phyloP scores from a whole-genome alignment of 805 yeast species.

The Saccharomycopsis malanga region DNA sequence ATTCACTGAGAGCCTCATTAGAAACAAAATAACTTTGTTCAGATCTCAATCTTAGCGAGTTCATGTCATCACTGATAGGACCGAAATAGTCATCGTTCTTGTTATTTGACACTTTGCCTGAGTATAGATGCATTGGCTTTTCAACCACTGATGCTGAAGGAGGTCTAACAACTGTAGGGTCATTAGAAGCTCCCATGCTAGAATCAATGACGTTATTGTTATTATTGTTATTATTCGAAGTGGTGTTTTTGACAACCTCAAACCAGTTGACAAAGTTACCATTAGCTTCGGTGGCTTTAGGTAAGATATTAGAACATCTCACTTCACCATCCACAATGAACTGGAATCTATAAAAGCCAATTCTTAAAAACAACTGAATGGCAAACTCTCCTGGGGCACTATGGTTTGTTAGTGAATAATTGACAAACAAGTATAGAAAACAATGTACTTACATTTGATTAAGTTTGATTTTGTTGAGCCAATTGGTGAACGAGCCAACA shows the following conservation, averaged over 20 bases:
- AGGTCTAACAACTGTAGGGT: background rate
- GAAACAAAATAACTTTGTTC: conserved; percentile 13
- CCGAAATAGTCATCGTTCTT: conserved; percentile 43
- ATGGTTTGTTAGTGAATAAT: conserved; percentile 11
- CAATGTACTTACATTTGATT: conserved; percentile 30
- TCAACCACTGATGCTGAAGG: too few species aligned
- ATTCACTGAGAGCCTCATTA: conserved; percentile 2
- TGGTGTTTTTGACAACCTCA: conserved; percentile 43
- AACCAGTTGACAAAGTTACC: conserved; percentile 92
- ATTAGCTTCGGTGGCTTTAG: conserved; percentile 95
- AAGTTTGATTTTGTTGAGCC: conserved; percentile 95
- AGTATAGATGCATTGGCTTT: conserved; percentile 27
- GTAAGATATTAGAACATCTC: conserved; percentile 77
- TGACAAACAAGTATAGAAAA: background rate
- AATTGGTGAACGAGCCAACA: conserved; percentile 95
- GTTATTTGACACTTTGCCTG: conserved; percentile 76
- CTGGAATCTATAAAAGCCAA: conserved; percentile 88
- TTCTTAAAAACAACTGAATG: conserved; percentile 70
- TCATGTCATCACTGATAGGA: conserved; percentile 16
- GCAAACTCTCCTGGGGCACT: conserved; percentile 46
- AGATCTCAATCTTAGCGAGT: conserved; percentile 10
- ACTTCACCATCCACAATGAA: conserved; percentile 92
- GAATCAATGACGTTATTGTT: conserved; percentile 19
- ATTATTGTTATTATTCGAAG: conserved; percentile 18
- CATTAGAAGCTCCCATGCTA: background rate